Evolutionary conservation across 306 rosid genomes (phyloP).

Genomic region (Potentilla sterilis): DNA sequence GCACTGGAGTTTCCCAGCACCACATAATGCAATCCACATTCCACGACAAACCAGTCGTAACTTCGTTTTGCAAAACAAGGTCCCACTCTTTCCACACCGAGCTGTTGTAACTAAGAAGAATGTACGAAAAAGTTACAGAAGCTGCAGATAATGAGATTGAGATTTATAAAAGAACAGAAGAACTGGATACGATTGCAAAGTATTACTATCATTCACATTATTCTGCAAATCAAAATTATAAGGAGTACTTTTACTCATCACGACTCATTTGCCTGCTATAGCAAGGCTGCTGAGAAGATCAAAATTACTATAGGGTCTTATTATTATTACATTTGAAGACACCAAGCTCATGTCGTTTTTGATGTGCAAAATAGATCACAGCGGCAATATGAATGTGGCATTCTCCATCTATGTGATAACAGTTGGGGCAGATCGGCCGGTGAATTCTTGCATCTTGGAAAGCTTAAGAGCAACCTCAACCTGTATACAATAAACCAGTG

Average conservation of each 20-base stretch:
- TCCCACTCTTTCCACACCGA: not conserved
- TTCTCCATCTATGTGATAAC: conserved; percentile 59
- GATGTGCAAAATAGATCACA: conserved; percentile 1
- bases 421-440: conserved; percentile 92
- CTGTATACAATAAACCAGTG: conserved; percentile 35
- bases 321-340: not conserved
- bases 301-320: conserved; percentile 2
- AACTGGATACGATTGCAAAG: not conserved
- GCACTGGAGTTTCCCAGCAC: not conserved
- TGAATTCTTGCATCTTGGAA: conserved; percentile 89
- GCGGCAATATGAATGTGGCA: not conserved
- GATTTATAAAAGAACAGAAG: not conserved
- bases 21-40: not conserved
- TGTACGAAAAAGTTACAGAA: not conserved
- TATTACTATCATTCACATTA: not conserved
- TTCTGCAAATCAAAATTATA: conserved; percentile 11
- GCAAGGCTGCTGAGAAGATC: conserved; percentile 1
- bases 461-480: conserved; percentile 93
- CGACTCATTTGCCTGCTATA: not conserved
- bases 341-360: conserved; percentile 5
- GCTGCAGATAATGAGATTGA: not conserved
- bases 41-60: not conserved
- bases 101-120: not conserved
- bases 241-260: not conserved
- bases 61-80: not conserved